Evolutionary conservation across 1,284 basidiomycete genomes (phyloP), one percentile per base, ranked within the genome.

Genomic region (Ceratobasidium sp.): DNA sequence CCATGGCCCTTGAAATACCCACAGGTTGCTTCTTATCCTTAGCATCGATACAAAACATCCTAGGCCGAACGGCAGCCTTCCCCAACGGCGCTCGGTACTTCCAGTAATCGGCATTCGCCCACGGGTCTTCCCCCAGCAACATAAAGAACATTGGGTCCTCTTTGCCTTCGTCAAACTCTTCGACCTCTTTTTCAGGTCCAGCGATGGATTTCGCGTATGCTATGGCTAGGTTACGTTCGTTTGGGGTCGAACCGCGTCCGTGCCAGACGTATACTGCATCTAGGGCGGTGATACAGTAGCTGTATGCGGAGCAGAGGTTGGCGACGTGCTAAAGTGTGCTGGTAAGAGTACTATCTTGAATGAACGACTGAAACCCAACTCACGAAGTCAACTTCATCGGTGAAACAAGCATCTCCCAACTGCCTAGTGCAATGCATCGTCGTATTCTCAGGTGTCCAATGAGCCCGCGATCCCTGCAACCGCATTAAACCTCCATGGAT

Each of bases 111-210:
- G 94, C 94, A 63, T 89, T 90, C 3, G 93, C 93, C 83, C 91
- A 94, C 1, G 88, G 88, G 0, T 90, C 90, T 28, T 93, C 89
- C 10, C 94, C 94, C 12, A 95, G 86, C 63, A 93, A 89, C 90
- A 93, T 91, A 92, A 94, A 94, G 82, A 95, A 94, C 89, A 94
- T 91, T 77, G 94, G 92, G 77, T 94, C 92, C 39, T 88, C 84
- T 53, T 85, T 84, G 39, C 89, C 88, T 71, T 88, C 88, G 81
- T 90, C 88, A n/a, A 90, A 90, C 79, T 92, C 91, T 9, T 89
- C 84, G 28, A 90, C 84, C 13, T 83, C 84, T 3, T 84, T 84
- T 3, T 86, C 83, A 42, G 85, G 85, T 7, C 83, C 81, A 0
- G 86, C 85, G 42, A 94, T 84, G 5, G 83, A 84, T 60, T 86